Evolutionary conservation across 257 asterid species (phyloP).

Genomic region (Nicotiana benthamiana): DNA sequence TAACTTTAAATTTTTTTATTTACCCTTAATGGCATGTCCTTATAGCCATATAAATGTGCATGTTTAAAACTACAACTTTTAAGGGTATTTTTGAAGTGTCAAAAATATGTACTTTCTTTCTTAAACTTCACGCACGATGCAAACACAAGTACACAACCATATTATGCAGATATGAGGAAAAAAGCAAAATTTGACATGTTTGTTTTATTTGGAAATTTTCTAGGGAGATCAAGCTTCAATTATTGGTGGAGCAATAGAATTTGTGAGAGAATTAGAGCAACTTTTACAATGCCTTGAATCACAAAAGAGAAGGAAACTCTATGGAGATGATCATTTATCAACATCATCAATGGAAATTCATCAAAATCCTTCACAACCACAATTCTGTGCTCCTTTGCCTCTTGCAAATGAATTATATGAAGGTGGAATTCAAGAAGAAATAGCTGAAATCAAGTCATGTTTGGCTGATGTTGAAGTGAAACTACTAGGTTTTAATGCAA

Average conservation of each 20-base stretch:
- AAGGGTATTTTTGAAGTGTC: not conserved
- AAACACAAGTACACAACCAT: too few relatives aligned
- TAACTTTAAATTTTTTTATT: too few relatives aligned
- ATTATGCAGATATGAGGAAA: not conserved
- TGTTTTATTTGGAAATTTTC: not conserved
- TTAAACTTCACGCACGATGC: not conserved
- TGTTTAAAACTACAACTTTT: not conserved
- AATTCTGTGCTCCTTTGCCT: conserved; percentile 33
- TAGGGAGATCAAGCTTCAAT: conserved; percentile 99
- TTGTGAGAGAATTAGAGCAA: conserved; percentile 82
- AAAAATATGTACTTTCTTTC: not conserved
- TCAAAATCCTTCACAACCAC: conserved; percentile 25
- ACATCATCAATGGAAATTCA: conserved; percentile 14
- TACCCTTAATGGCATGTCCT: too few relatives aligned
- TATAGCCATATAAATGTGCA: too few relatives aligned
- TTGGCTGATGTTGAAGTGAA: conserved; percentile 90
- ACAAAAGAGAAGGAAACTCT: conserved; percentile 72
- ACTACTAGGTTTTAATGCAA: conserved; percentile 54
- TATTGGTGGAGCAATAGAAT: conserved; percentile 94
- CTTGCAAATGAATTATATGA: conserved; percentile 33
- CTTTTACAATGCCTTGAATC: conserved; percentile 94
- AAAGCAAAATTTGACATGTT: not conserved
- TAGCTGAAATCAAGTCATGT: conserved; percentile 74
- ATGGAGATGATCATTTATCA: conserved; percentile 38
- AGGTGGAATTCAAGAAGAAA: conserved; percentile 47